Base-by-base conservation (phyloP, 192 early-diverging fungal genomes). In the Coemansia sp. region DNA sequence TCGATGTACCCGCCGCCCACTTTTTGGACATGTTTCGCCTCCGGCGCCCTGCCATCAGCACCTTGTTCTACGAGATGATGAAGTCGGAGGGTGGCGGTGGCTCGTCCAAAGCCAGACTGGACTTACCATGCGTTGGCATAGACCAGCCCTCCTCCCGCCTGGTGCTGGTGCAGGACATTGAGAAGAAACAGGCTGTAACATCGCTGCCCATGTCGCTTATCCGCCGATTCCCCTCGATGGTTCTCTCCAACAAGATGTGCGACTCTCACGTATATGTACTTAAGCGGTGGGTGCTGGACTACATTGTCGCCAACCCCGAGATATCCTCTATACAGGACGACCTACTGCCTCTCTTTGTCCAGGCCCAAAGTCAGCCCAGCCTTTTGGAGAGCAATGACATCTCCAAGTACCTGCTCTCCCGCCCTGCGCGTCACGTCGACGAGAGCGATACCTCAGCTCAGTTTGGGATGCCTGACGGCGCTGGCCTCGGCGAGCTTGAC, bases 191-290 rank as follows among this genome's bases (percentile, higher is more conserved):
- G 41, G 58, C 55, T 6, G 29, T 6, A 32, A 57, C 55, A 17
- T 51, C 64, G 36, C 59, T 86, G 80, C 77, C 82, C 41, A 77
- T 85, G 44, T 66, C 73, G 14, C 65, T 93, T 60, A 72, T 93
- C 71, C 77, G 74, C 72, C 89, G 90, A 78, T 98, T 95, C 69
- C 94, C 95, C 7, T 85, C 86, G 1, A 79, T 97, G 62, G 85
- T 88, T 37, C 70, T 99, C 36, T 87, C 90, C 59, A 90, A 92
- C 50, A 87, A 92, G 46, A 85, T 98, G 67, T 89, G 92, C 65
- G 94, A 97, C 77, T 91, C 93, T 7, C 98, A 98, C 68, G 62
- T 97, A 23, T 99, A 98, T 68, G 87, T 98, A 12, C 92, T 97
- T 78, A 92, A 94, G 67, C 84, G 86, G 36, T 99, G 98, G 98